Percentiles rank a stretch among this genome's conserved stretches.
Evolutionary conservation across 805 yeast genomes (phyloP).

Genomic region (Candida boidinii): DNA sequence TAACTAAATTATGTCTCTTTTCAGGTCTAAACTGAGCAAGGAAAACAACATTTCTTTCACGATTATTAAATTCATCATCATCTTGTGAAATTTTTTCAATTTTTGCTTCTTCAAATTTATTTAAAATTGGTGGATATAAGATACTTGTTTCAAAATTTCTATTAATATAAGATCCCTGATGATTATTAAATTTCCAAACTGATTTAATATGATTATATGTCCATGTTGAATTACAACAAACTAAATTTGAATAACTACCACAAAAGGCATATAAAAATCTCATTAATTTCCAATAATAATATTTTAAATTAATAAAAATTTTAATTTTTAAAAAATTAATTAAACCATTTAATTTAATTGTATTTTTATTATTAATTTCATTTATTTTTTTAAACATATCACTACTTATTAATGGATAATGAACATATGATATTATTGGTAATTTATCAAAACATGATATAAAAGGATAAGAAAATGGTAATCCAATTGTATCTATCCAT

Average conservation of each 20-base stretch:
- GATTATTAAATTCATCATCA: conserved; percentile 9
- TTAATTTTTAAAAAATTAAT: conserved; percentile 12
- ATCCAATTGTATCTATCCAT: conserved; percentile 93
- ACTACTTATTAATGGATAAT: conserved; percentile 82
- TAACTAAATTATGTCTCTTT: conserved; percentile 72
- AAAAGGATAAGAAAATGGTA: conserved; percentile 77
- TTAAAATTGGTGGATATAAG: conserved; percentile 88
- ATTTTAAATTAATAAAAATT: conserved; percentile 29
- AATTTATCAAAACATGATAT: conserved; percentile 47
- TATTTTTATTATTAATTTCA: conserved; percentile 12
- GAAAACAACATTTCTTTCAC: conserved; percentile 41
- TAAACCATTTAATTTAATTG: conserved; percentile 33
- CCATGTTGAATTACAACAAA: conserved; percentile 86
- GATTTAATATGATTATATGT: conserved; percentile 63
- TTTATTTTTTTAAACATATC: conserved; percentile 74
- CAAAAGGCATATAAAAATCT: conserved; percentile 54
- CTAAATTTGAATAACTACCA: conserved; percentile 59
- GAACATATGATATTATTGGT: conserved; percentile 86
- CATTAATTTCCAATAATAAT: conserved; percentile 64
- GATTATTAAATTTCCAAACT: conserved; percentile 51
- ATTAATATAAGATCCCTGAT: too few relatives aligned
- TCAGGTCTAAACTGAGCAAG: conserved; percentile 95
- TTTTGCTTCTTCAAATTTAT: conserved; percentile 49
- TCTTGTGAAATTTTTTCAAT: conserved; percentile 4
- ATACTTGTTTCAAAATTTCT: conserved; percentile 30